Evolutionary conservation across 768 basidiomycete species (phyloP).

Genomic region (Calocybe cyanea): DNA sequence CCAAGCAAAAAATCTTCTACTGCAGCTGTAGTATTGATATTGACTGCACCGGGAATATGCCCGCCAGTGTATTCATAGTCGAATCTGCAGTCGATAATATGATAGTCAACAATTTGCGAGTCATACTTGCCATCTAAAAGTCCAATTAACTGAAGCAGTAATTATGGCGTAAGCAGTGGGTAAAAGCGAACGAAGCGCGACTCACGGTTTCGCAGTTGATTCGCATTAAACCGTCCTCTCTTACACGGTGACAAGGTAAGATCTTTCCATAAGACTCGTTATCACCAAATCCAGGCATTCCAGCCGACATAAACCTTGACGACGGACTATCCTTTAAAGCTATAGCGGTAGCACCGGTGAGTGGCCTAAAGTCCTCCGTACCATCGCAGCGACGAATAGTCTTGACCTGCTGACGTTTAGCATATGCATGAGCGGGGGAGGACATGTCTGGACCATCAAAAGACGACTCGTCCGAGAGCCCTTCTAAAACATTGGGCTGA

Average conservation of each 20-base stretch:
- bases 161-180: slow-evolving; percentile 10
- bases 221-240: slow-evolving; percentile 94
- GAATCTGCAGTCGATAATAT: slow-evolving; percentile 95
- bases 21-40: slow-evolving; percentile 76
- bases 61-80: slow-evolving; percentile 95
- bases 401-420: slow-evolving; percentile 71
- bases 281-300: slow-evolving; percentile 84
- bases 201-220: slow-evolving; percentile 77
- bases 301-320: slow-evolving; percentile 51
- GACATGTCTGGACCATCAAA: slow-evolving; percentile 70
- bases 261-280: slow-evolving; percentile 93
- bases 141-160: slow-evolving; percentile 56
- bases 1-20: slow-evolving; percentile 82
- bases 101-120: slow-evolving; percentile 59
- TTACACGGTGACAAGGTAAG: slow-evolving; percentile 88
- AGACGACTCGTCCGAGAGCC: slow-evolving; percentile 51
- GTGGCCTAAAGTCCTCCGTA: slow-evolving; percentile 73
- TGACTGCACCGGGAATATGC: slow-evolving; percentile 88
- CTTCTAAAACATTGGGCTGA: slow-evolving; percentile 51
- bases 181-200: slow-evolving; percentile 15
- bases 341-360: slow-evolving; percentile 62
- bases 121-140: slow-evolving; percentile 75
- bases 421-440: slow-evolving; percentile 79
- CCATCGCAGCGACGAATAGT: slow-evolving; percentile 79
- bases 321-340: slow-evolving; percentile 55